These are phyloP conservation scores for Mycena polygramma DNA, from an alignment of 768 basidiomycete genomes.

Conservation along the genomic window DNA sequence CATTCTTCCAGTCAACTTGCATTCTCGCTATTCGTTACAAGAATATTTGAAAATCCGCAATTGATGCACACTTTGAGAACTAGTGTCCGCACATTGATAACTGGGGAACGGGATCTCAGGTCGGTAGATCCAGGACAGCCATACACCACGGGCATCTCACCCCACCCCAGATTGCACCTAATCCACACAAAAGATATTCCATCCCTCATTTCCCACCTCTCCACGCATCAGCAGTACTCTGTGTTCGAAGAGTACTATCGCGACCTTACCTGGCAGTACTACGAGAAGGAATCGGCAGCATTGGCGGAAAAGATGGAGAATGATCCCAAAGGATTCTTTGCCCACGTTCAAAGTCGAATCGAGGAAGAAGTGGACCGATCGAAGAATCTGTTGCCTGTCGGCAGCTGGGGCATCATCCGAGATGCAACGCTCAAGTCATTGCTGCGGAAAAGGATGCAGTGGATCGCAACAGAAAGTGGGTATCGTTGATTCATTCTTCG, in stretches of 20 bases:
- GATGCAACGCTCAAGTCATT: slow-evolving; percentile 68
- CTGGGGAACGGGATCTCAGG: slow-evolving; percentile 65
- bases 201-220: slow-evolving; percentile 68
- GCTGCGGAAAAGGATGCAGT: slow-evolving; percentile 57
- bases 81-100: slow-evolving; percentile 65
- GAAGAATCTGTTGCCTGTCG: slow-evolving; percentile 61
- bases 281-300: slow-evolving; percentile 61
- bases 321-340: slow-evolving; percentile 67
- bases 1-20: slow-evolving; percentile 63
- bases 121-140: slow-evolving; percentile 23
- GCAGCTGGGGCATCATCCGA: slow-evolving; percentile 63
- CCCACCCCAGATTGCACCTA: slow-evolving; percentile 52
- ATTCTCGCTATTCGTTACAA: slow-evolving; percentile 62
- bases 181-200: slow-evolving; percentile 48
- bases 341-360: slow-evolving; percentile 58
- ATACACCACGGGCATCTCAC: slow-evolving; percentile 39
- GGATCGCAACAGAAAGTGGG: slow-evolving; percentile 52
- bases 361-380: slow-evolving; percentile 71
- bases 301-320: slow-evolving; percentile 52
- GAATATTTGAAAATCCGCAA: slow-evolving; percentile 62
- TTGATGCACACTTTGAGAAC: slow-evolving; percentile 59
- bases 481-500: slow-evolving; percentile 18
- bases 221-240: slow-evolving; percentile 69
- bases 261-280: slow-evolving; percentile 64
- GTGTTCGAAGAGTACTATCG: slow-evolving; percentile 71